Base-by-base conservation (phyloP, 495 filamentous ascomycete species). In the Glarea lozoyensis region DNA sequence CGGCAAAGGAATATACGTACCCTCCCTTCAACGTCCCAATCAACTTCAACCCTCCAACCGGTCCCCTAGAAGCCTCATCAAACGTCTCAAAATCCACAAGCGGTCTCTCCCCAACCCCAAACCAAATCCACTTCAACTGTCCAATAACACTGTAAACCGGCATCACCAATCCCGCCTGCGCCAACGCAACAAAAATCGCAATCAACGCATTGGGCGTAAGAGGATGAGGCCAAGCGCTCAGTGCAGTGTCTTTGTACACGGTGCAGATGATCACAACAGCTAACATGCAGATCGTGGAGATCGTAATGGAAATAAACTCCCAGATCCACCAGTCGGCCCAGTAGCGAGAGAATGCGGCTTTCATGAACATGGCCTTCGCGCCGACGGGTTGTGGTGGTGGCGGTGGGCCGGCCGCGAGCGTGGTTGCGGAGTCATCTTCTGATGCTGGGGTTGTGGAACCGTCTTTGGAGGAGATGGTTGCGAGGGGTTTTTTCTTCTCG, bases 61-160 rank as follows among this genome's bases (percentile, higher is more conserved):
- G 55, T 10, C 65, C 61, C 11, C 68, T 20, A 59, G 42, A 52
- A 4, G 67, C 68, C 29, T 66, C 60, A 42, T 73, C 71, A 24
- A 70, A 60, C 10, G 52, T 31, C 10, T 55, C 42, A 27, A 69
- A 61, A 43, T 73, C 69, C n/a, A 46, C 55, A 15, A 75, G 30
- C 29, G 56, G 57, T 44, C 62, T 62, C 27, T 60, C 55, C 4
- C 54, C 49, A 6, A 60, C 23, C 1, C 48, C 58, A 44, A 70
- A 70, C 61, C 64, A 70, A 17, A 64, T 65, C 67, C 68, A 71
- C 46, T 71, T 74, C 6, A 72, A 56, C 48, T 71, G 68, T 1
- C 58, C 57, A 15, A 74, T 35, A 7, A 55, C 61, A 38, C 67
- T 62, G 2, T 53, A 58, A 40, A 72, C 43, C 9, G 62, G 55